These are phyloP conservation scores for Calocybe indica DNA, from an alignment of 768 basidiomycete species.

Conservation along the genomic window DNA sequence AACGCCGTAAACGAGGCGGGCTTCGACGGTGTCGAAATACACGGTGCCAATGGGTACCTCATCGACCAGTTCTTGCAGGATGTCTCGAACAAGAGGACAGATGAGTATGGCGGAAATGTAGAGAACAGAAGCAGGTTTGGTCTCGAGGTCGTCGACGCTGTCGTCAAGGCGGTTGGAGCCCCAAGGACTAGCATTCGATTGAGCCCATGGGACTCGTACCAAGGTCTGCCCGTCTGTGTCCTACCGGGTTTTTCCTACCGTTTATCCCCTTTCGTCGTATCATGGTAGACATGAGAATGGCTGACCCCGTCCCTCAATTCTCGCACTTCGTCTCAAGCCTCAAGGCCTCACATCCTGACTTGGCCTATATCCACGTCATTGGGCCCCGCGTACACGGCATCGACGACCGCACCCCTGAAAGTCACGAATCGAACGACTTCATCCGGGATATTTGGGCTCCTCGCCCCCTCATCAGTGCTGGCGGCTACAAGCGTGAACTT, in stretches of 20 bases:
- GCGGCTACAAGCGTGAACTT: constrained; percentile 35
- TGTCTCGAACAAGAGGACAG: constrained; percentile 49
- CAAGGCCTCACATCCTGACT: constrained; percentile 28
- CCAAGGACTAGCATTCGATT: constrained; percentile 50
- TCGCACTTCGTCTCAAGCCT: constrained; percentile 39
- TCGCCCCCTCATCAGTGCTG: constrained; percentile 32
- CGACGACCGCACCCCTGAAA: constrained; percentile 5
- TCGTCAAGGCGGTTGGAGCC: constrained; percentile 45
- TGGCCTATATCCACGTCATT: constrained; percentile 48
- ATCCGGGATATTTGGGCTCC: constrained; percentile 40
- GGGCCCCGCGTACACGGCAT: constrained; percentile 28
- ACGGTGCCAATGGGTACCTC: constrained; percentile 41
- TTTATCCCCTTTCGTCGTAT: constrained; percentile 26
- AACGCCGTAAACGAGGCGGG: constrained; percentile 53
- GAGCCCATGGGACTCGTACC: constrained; percentile 43
- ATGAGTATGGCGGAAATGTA: constrained; percentile 64
- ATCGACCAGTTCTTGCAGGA: constrained; percentile 60
- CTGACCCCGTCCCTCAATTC: constrained; percentile 51
- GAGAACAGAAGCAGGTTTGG: constrained; percentile 54
- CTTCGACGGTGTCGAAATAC: constrained; percentile 60
- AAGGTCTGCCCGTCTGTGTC: neutral
- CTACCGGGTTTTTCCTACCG: constrained; percentile 14
- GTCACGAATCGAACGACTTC: constrained; percentile 33
- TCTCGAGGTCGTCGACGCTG: constrained; percentile 47
- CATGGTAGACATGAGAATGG: constrained; percentile 42